Base-by-base conservation (phyloP, 208 protist genomes). In the Trypanosoma congolense region DNA sequence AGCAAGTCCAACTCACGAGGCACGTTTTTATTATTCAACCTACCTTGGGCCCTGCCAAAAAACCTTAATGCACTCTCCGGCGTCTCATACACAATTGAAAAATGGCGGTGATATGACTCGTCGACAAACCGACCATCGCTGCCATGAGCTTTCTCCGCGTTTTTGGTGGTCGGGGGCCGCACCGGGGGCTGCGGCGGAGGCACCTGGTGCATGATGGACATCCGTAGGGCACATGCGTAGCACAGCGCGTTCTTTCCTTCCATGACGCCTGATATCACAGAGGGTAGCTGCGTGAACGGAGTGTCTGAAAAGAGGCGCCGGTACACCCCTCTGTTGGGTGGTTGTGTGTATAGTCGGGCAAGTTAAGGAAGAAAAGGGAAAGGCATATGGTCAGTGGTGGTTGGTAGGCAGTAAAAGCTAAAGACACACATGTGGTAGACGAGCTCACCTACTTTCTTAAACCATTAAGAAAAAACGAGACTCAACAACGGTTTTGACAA, bases 151-250 rank as follows among this genome's bases (percentile, higher is more conserved):
- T 41, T 33, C 2, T 44, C 59, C 51, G 14, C 25, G 25, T 19
- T 33, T 9, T 26, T 21, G 21, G 1, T 31, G 28, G 57, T 38
- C 31, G 16, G 10, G 31, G 19, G 6, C 50, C 46, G 35, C 16
- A 28, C 35, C 16, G 21, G 6, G 16, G 63, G 63, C 28, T 49
- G 52, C 29, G 85, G 85, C 12, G 80, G 56, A 0, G 74, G 43
- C 25, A 73, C 68, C 24, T 79, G 69, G 51, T 81, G 80, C 41
- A 93, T 64, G 54, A 89, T 93, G 2, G 87, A 88, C 87, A 93
- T 90, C 44, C 87, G 82, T 31, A 90, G 58, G 26, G 83, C 87
- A 63, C 87, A 93, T 30, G 57, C 53, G 47, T 90, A 87, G 56
- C 87, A 93, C 26, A 93, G 49, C 5, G 44, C 63, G 42, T 80